phyloP scores from a whole-genome alignment of 2,329 filamentous ascomycete genomes.

The Aurifilum marmelostoma region DNA sequence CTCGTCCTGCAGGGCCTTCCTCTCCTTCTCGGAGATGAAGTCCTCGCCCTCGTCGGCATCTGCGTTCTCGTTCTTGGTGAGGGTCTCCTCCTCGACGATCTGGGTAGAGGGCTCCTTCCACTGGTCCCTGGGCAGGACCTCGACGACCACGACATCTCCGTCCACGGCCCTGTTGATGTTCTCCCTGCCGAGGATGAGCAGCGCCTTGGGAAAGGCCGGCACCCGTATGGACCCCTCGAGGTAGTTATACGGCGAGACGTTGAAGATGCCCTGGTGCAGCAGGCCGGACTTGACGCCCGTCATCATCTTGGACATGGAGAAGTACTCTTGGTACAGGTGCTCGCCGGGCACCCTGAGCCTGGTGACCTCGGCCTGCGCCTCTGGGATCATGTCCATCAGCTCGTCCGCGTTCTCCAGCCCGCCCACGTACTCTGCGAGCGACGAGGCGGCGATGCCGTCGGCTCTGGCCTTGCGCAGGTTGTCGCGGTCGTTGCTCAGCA shows the following conservation, averaged over 20 bases:
- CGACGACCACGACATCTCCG: conserved; percentile 90
- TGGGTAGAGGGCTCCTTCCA: conserved; percentile 97
- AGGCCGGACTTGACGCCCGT: conserved; percentile 88
- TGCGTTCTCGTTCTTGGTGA: conserved; percentile 92
- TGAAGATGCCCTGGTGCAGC: conserved; percentile 93
- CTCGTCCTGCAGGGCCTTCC: conserved; percentile 85
- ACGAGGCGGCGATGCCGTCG: conserved; percentile 72
- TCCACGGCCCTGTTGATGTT: conserved; percentile 95
- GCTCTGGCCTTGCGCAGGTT: conserved; percentile 81
- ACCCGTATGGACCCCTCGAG: conserved; percentile 91
- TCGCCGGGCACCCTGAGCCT: conserved; percentile 67
- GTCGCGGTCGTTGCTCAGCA: conserved; percentile 91
- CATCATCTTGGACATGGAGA: conserved; percentile 87
- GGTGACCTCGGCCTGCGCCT: conserved; percentile 69
- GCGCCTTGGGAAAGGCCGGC: conserved; percentile 83
- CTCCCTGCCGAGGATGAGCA: conserved; percentile 87
- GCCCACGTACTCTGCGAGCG: conserved; percentile 77
- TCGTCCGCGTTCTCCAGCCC: conserved; percentile 82
- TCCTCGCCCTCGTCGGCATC: conserved; percentile 72
- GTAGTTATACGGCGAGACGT: conserved; percentile 97
- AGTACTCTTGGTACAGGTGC: conserved; percentile 87
- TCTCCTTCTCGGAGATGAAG: conserved; percentile 87
- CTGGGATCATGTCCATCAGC: conserved; percentile 90
- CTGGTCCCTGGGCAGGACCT: conserved; percentile 89
- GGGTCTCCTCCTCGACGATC: conserved; percentile 89